Base-by-base conservation (phyloP, 1,139 yeast species). In the Hyphopichia burtonii region DNA sequence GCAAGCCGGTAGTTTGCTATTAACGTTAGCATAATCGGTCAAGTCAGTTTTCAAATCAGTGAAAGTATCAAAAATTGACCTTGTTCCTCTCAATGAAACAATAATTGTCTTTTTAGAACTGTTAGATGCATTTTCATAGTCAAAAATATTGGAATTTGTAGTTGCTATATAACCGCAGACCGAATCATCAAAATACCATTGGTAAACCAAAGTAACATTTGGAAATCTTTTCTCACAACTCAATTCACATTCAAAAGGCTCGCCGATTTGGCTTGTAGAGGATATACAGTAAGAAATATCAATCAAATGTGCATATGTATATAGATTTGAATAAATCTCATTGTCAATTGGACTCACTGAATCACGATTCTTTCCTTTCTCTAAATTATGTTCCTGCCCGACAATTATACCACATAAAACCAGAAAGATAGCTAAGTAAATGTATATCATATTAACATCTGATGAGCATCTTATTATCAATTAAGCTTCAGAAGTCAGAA, bases 271-370 rank as follows among this genome's bases (percentile, higher is more conserved):
- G 3, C 65, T 55, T 1, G 65, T 45, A 2, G 62, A 55, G 2
- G 77, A 69, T 1, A 77, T 65, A 48, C 82, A 77, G 47, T 77
- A 77, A 10, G 80, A 61, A 18, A 75, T 73, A 45, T 76, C 80
- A 35, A 72, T 71, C 34, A 76, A 55, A 51, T 74, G 78, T 2
- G 81, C 78, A 49, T 69, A 68, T 4, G 70, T 66, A 52, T 55
- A 65, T 43, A 71, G 54, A 39, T 63, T 59, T 22, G 54, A 41
- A 41, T 63, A 66, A 16, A 66, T 52, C 7, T 53, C 56, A 1
- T 40, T 34, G 40, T 66, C 66, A 4, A 58, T 48, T 16, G 55
- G 56, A 16, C 5, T 8, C 23, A 8, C 8, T 6, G 23, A 20
- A 20, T 20, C 23, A 20, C 8, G 23, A 20, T 8, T 20, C 23